Conservation (phyloP, 805 yeast species). For the Candida broadrunensis region DNA sequence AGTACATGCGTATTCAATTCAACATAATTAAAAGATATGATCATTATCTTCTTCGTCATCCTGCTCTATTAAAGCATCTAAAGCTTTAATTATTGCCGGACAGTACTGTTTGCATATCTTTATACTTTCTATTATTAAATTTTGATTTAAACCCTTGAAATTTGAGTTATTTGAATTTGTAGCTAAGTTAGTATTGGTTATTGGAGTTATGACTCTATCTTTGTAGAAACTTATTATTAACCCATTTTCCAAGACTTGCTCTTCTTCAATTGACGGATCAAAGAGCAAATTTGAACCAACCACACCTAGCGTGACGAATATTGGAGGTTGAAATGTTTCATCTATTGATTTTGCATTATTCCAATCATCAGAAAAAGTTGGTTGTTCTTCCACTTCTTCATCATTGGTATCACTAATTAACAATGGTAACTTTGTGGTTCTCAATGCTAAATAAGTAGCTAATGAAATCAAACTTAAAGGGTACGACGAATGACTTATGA, state of each 20-base stretch:
- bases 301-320: slow-evolving; percentile 72
- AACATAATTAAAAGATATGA: slow-evolving; percentile 42
- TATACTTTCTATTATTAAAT: slow-evolving; percentile 51
- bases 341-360: slow-evolving; percentile 44
- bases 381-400: slow-evolving; percentile 79
- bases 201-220: slow-evolving; percentile 68
- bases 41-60: slow-evolving; percentile 35
- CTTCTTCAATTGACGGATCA: slow-evolving; percentile 90
- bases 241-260: slow-evolving; percentile 84
- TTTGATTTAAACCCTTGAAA: slow-evolving; percentile 55
- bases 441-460: slow-evolving; percentile 77
- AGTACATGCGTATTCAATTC: slow-evolving; percentile 83
- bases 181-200: slow-evolving; percentile 64
- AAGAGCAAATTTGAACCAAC: slow-evolving; percentile 66
- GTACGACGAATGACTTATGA: slow-evolving; percentile 72
- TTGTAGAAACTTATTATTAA: slow-evolving; percentile 68
- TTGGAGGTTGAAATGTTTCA: slow-evolving; percentile 59
- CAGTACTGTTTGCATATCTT: slow-evolving; percentile 60
- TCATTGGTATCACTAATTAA: slow-evolving; percentile 68
- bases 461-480: slow-evolving; percentile 81
- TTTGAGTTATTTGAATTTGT: slow-evolving; percentile 41
- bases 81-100: slow-evolving; percentile 55
- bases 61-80: slow-evolving; percentile 45
- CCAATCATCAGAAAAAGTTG: slow-evolving; percentile 90
- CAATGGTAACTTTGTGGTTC: slow-evolving; percentile 72